Percentiles rank a stretch among this genome's conserved stretches.
Evolutionary conservation across 1,139 yeast genomes (phyloP).

Genomic region (Yueomyces sp.): DNA sequence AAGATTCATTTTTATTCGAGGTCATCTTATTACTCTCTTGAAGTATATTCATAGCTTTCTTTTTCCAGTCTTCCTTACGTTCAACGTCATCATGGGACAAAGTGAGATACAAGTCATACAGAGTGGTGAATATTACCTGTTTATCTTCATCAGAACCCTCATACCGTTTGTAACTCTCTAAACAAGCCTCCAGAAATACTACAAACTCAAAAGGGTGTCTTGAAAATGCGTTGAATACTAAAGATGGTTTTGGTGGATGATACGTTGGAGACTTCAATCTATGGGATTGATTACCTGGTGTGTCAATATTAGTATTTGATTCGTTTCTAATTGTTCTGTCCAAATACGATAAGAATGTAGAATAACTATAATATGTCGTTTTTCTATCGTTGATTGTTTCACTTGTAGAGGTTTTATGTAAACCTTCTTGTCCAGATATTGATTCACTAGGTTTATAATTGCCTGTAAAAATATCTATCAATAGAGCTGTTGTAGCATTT

Average conservation of each 20-base stretch:
- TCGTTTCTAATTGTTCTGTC: slow-evolving; percentile 10
- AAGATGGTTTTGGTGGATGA: slow-evolving; percentile 81
- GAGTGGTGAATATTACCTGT: slow-evolving; percentile 59
- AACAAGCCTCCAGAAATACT: slow-evolving; percentile 85
- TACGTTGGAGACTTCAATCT: slow-evolving; percentile 43
- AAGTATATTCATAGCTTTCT: slow-evolving; percentile 48
- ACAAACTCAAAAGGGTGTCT: slow-evolving; percentile 82
- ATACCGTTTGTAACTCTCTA: slow-evolving; percentile 63
- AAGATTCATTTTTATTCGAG: neutral
- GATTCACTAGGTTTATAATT: slow-evolving; percentile 41
- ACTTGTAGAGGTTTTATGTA: neutral
- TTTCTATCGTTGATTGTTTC: slow-evolving; percentile 8
- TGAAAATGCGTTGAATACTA: slow-evolving; percentile 77
- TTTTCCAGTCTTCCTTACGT: slow-evolving; percentile 40
- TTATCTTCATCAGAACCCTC: slow-evolving; percentile 62
- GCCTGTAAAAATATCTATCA: slow-evolving; percentile 85
- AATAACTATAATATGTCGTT: slow-evolving; percentile 54
- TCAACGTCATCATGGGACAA: slow-evolving; percentile 35
- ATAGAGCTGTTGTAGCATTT: slow-evolving; percentile 65
- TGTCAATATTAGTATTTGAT: slow-evolving; percentile 1
- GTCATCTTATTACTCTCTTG: slow-evolving; percentile 26
- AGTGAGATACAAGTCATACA: slow-evolving; percentile 70
- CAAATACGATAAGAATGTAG: slow-evolving; percentile 58
- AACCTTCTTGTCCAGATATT: slow-evolving; percentile 3
- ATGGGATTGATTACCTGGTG: neutral